A percentile compares a stretch with the other conserved stretches of the same genome.
Evolutionary conservation across 1,284 basidiomycete genomes (phyloP).

Genomic region (Erythrobasidium hasegawianum): DNA sequence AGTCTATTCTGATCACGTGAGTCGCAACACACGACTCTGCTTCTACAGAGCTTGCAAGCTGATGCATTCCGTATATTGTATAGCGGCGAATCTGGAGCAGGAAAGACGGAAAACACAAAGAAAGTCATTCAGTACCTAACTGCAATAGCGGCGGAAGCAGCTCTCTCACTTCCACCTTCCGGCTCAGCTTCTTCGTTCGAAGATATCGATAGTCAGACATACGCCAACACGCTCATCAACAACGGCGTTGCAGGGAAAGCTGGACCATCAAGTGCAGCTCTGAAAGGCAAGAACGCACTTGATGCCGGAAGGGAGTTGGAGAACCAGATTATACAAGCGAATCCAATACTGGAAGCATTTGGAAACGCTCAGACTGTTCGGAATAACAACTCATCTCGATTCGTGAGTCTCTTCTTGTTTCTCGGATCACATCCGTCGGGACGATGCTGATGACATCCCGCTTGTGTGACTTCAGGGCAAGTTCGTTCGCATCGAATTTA

Average conservation of each 20-base stretch:
- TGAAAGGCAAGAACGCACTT: constrained; percentile 55
- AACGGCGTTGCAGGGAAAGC: constrained; percentile 46
- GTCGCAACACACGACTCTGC: constrained; percentile 47
- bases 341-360: constrained; percentile 96
- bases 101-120: constrained; percentile 99
- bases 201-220: constrained; percentile 41
- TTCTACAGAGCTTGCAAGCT: neutral
- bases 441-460: neutral
- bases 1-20: constrained; percentile 95
- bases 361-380: constrained; percentile 98
- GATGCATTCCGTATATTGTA: neutral
- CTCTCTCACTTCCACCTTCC: constrained; percentile 54
- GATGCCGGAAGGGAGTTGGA: constrained; percentile 61
- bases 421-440: neutral
- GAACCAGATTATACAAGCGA: constrained; percentile 94
- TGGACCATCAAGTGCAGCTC: constrained; percentile 49
- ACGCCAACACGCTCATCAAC: constrained; percentile 49
- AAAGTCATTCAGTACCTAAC: constrained; percentile 99
- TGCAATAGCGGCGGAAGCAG: constrained; percentile 81
- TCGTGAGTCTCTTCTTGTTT: constrained; percentile 52
- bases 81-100: constrained; percentile 96
- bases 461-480: constrained; percentile 62
- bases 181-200: constrained; percentile 51
- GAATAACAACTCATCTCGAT: constrained; percentile 98
- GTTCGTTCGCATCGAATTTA: constrained; percentile 94